Conservation (phyloP, 768 basidiomycete genomes). For the Boletus pseudopeckii region DNA sequence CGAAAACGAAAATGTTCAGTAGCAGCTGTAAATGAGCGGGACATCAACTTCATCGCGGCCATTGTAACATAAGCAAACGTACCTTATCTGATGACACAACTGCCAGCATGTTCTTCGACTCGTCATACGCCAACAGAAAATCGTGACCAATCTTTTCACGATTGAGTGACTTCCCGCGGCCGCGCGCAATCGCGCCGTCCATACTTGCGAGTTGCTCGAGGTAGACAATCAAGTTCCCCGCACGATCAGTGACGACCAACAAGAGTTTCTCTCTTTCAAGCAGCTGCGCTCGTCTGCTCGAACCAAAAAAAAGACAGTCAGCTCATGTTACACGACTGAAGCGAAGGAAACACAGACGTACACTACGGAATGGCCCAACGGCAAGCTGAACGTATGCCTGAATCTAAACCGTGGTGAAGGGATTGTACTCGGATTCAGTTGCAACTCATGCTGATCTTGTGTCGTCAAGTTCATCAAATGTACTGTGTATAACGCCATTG, state of each 20-base stretch:
- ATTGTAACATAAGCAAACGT: not conserved
- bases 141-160: constrained; percentile 46
- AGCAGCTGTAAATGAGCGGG: constrained; percentile 22
- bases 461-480: constrained; percentile 27
- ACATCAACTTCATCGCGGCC: not conserved
- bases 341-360: not conserved
- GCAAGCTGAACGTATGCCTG: constrained; percentile 16
- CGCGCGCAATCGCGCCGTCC: constrained; percentile 28
- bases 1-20: constrained; percentile 46
- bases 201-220: constrained; percentile 36
- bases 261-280: constrained; percentile 41
- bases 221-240: constrained; percentile 37
- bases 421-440: constrained; percentile 19
- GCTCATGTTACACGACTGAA: not conserved
- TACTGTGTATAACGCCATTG: constrained; percentile 19
- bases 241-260: constrained; percentile 37
- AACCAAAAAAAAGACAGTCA: not conserved
- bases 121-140: constrained; percentile 49
- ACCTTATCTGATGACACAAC: constrained; percentile 45
- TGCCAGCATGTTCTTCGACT: constrained; percentile 46
- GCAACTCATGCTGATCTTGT: constrained; percentile 27
- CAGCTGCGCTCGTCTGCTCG: constrained; percentile 37
- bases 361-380: constrained; percentile 19
- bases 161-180: constrained; percentile 33
- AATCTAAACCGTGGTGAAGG: constrained; percentile 24